Base-by-base conservation (phyloP, 2,329 filamentous ascomycete genomes). In the Exserohilum turcica region DNA sequence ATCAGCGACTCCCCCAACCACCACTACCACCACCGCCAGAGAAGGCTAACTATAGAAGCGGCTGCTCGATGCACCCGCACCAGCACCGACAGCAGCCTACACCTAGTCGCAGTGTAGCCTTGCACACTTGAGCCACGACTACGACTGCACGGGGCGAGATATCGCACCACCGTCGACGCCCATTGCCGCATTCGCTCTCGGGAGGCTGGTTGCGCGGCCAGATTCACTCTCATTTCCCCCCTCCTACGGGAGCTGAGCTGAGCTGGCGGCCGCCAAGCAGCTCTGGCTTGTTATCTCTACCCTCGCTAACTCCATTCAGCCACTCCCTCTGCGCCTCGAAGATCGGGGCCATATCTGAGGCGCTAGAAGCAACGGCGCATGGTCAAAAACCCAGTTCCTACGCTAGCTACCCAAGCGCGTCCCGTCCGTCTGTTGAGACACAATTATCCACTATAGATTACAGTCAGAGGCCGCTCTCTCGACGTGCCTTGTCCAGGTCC, bases 381-480 rank as follows among this genome's bases (percentile, higher is more conserved):
- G 49, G 54, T 40, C 47, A 33, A 43, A 45, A 48, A 40, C 51
- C 46, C 46, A 54, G 48, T 45, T 42, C 29, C 54, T 48, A 50
- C 52, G 52, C 43, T 57, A 59, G 52, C 43, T 57, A 59, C 58
- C 44, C 50, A 59, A 52, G 53, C 42, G 40, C 42, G 21, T 46
- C 50, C 53, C 51, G 60, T 29, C 55, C 48, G 47, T 51, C 42
- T 59, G 53, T 58, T 57, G 54, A 43, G 50, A 51, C 45, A 45
- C 32, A 48, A 50, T 33, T 42, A 55, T 52, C 49, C 56, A 52
- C 45, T 54, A 51, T 52, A 57, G 48, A 52, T 56, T 52, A 40
- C 43, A 52, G 35, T 18, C 43, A 52, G 35, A 15, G 47, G 35
- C 47, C 49, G 43, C 32, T 52, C 52, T 36, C 31, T 31, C n/a